Evolutionary conservation across 352 stramenopile species (phyloP).

Genomic region (Phytophthora niederhauseri): DNA sequence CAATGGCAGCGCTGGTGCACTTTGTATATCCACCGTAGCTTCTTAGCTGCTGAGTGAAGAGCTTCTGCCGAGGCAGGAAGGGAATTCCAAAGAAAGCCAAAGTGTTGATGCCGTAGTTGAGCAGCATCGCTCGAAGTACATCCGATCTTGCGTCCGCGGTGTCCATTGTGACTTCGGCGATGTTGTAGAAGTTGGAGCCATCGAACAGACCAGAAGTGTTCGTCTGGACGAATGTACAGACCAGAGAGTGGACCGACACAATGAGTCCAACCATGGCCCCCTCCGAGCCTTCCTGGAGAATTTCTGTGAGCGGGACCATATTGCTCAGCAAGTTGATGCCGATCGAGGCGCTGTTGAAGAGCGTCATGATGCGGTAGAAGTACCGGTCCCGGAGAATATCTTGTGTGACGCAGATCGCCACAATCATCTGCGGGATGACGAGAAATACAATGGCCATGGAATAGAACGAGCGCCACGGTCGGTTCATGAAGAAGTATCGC

Average conservation of each 20-base stretch:
- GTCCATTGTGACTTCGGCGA: slow-evolving; percentile 27
- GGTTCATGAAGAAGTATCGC: slow-evolving; percentile 38
- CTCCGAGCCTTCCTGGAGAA: slow-evolving; percentile 60
- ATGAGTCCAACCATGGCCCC: slow-evolving; percentile 54
- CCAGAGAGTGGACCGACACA: slow-evolving; percentile 47
- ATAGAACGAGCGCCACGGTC: slow-evolving; percentile 40
- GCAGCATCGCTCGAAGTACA: slow-evolving; percentile 12
- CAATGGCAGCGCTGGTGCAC: neutral
- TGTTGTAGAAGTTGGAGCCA: slow-evolving; percentile 48
- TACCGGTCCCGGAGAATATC: slow-evolving; percentile 30
- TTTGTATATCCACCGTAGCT: neutral
- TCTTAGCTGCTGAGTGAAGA: neutral
- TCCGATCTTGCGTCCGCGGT: slow-evolving; percentile 17
- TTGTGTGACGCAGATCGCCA: slow-evolving; percentile 20
- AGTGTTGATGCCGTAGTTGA: neutral
- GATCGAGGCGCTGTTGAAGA: slow-evolving; percentile 27
- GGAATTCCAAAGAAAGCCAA: neutral
- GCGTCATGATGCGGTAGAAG: slow-evolving; percentile 34
- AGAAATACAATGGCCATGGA: slow-evolving; percentile 23
- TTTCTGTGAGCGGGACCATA: slow-evolving; percentile 54
- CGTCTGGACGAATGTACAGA: slow-evolving; percentile 45
- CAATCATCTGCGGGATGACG: slow-evolving; percentile 33
- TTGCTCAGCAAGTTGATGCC: slow-evolving; percentile 32
- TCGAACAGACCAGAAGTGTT: slow-evolving; percentile 41
- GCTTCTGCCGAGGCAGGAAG: neutral